Base-by-base conservation (phyloP, 2,329 filamentous ascomycete species). In the Leptographium galeiforme region DNA sequence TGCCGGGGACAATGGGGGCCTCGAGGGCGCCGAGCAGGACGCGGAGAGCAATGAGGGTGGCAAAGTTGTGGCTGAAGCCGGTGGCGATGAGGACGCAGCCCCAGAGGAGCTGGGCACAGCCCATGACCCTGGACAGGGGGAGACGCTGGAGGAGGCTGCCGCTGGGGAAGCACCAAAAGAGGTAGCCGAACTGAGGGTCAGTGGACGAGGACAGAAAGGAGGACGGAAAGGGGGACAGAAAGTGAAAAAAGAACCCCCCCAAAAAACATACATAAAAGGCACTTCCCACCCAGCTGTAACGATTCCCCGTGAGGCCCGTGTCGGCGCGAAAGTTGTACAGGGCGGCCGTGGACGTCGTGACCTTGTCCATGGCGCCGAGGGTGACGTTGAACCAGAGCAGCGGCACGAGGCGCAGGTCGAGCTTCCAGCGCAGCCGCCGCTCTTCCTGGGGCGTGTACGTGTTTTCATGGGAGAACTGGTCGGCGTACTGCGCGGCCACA, bases 331-430 rank as follows among this genome's bases (percentile, higher is more conserved):
- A 59, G 34, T 56, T 56, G 50, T 65, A 66, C 2, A 64, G 56
- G 11, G 63, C 62, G 8, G 58, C 64, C 0, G 63, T 65, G 0
- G 61, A 58, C 2, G 62, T 63, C 2, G 60, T 64, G 33, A 66
- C 63, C 55, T 66, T 66, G 57, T 66, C 63, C 59, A 63, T 63
- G 11, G 64, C 63, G 6, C 55, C 59, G 2, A 63, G 48, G 2
- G 60, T 62, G 4, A 63, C 57, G 50, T 63, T 64, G 53, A 63
- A 62, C 63, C 66, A 68, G 10, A 72, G 61, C 32, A 70, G 63
- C 0, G 70, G 69, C 8, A 72, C 63, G 8, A 72, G 61, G 32
- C 66, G 63, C 14, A 67, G 50, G 58, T 72, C 70, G n/a, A 71
- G 59, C 59, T 71, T 71, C 63, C 70, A 69, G 43, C 68, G 58